Evolutionary conservation across 1,139 yeast genomes (phyloP).

Genomic region (Geotrichum citri-aurantii): DNA sequence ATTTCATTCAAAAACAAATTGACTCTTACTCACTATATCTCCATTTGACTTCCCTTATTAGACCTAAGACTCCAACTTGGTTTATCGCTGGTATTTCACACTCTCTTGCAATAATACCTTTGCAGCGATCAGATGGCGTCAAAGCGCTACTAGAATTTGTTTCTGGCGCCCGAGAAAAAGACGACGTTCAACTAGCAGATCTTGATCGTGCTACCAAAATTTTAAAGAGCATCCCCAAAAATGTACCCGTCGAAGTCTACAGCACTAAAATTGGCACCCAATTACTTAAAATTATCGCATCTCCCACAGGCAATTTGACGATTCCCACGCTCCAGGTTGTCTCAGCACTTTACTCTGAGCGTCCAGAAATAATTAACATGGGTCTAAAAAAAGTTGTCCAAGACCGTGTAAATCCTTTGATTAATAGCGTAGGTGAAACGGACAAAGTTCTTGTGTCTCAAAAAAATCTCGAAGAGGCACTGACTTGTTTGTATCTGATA

Average conservation of each 20-base stretch:
- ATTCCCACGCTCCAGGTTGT: slow-evolving; percentile 56
- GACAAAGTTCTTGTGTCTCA: slow-evolving; percentile 38
- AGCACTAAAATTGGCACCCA: slow-evolving; percentile 55
- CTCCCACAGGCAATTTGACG: slow-evolving; percentile 33
- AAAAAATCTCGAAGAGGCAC: slow-evolving; percentile 50
- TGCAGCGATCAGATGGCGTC: slow-evolving; percentile 62
- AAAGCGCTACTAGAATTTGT: slow-evolving; percentile 67
- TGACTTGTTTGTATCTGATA: slow-evolving; percentile 62
- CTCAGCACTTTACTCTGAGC: slow-evolving; percentile 49
- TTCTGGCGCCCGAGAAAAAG: slow-evolving; percentile 69
- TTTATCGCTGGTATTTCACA: slow-evolving; percentile 36
- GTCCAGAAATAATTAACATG: slow-evolving; percentile 50
- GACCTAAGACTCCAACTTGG: slow-evolving; percentile 32
- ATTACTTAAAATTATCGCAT: slow-evolving; percentile 49
- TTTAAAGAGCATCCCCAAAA: slow-evolving; percentile 55
- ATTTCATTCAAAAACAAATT: slow-evolving; percentile 23
- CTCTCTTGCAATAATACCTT: slow-evolving; percentile 49
- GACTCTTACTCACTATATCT: slow-evolving; percentile 34
- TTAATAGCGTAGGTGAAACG: neutral
- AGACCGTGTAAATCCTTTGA: slow-evolving; percentile 18
- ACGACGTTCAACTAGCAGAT: slow-evolving; percentile 55
- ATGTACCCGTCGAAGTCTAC: slow-evolving; percentile 45
- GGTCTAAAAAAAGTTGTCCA: slow-evolving; percentile 43
- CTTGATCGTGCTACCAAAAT: slow-evolving; percentile 61
- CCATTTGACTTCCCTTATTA: slow-evolving; percentile 29